Base-by-base conservation (phyloP, 2,329 filamentous ascomycete species). In the Lomentospora prolificans region DNA sequence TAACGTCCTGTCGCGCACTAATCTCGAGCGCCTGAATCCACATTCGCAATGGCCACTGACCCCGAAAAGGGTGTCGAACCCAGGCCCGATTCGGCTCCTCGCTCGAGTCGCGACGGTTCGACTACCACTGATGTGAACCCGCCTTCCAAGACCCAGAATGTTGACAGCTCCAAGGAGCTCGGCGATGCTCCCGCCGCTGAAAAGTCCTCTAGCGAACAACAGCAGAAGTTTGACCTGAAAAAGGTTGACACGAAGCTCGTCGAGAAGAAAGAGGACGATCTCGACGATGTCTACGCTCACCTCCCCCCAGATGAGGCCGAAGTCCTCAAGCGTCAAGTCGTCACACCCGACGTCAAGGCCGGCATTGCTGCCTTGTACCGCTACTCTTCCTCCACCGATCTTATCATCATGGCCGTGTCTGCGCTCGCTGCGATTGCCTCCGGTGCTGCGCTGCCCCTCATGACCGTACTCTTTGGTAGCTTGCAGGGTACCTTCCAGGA, bases 381-480 rank as follows among this genome's bases (percentile, higher is more conserved):
- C 60, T 91, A 89, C 72, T 80, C 87, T 3, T 84, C 83, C 1
- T 75, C 70, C 51, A 78, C 75, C 60, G 87, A 91, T 64, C 64
- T 85, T 14, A 60, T 84, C 58, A 82, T 90, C 64, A 77, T 90
- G 41, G 63, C 69, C 39, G 68, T 89, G 55, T 80, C 84, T 53
- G 66, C 75, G 27, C 63, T 92, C 55, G 81, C 80, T 57, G 79
- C 87, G 60, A 87, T 91, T 60, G 82, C 77, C 31, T 85, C 82
- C 17, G 89, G 89, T 58, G 87, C 87, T 56, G 85, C 86, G 6
- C 69, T 92, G 58, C 89, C 89, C 4, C 72, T 90, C 24, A 92
- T 94, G 82, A 92, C 89, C 0, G 78, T 90, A 57, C 72, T 95
- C 31, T 95, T 95, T 63, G 89, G 90, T 59, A 81, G 84, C 53